These are phyloP conservation scores for Mycena alexandri DNA, from an alignment of 768 basidiomycete species.

Conservation along the genomic window DNA sequence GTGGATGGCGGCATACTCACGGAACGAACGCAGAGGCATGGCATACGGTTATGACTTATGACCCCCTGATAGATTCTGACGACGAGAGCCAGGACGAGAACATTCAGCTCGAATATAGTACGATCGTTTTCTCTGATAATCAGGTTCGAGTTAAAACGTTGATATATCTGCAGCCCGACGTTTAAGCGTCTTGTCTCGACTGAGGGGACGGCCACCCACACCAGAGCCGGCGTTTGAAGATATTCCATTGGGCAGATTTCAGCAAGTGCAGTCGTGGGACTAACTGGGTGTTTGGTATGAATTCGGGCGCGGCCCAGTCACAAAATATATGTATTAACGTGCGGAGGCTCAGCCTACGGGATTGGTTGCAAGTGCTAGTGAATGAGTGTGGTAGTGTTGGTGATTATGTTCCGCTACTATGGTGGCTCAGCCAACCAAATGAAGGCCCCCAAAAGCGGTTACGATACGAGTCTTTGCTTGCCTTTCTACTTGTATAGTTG, in stretches of 20 bases:
- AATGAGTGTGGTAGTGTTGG: constrained; percentile 27
- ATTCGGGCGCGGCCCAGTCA: constrained; percentile 34
- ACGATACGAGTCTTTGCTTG: constrained; percentile 23
- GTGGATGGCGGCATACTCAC: constrained; percentile 14
- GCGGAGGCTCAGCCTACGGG: constrained; percentile 32
- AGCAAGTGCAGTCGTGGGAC: constrained; percentile 36
- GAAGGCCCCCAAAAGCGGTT: constrained; percentile 23
- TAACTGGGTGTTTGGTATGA: constrained; percentile 23
- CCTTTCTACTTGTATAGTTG: constrained; percentile 27
- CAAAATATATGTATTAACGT: constrained; percentile 33
- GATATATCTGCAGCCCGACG: constrained; percentile 57
- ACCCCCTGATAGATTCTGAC: constrained; percentile 80
- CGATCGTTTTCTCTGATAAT: constrained; percentile 6
- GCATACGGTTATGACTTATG: constrained; percentile 71
- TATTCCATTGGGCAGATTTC: constrained; percentile 32
- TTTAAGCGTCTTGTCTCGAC: constrained; percentile 63
- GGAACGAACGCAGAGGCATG: constrained; percentile 70
- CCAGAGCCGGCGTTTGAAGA: constrained; percentile 52
- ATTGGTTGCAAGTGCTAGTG: constrained; percentile 12
- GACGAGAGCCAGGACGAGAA: constrained; percentile 77
- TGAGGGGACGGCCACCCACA: constrained; percentile 64
- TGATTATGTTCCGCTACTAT: constrained; percentile 20
- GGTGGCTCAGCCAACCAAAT: constrained; percentile 39
- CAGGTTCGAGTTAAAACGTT: constrained; percentile 19
- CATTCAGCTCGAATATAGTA: constrained; percentile 74